Evolutionary conservation across 2,329 filamentous ascomycete genomes (phyloP), one percentile per base, ranked within the genome.

Genomic region (Podosphaera aphanis): DNA sequence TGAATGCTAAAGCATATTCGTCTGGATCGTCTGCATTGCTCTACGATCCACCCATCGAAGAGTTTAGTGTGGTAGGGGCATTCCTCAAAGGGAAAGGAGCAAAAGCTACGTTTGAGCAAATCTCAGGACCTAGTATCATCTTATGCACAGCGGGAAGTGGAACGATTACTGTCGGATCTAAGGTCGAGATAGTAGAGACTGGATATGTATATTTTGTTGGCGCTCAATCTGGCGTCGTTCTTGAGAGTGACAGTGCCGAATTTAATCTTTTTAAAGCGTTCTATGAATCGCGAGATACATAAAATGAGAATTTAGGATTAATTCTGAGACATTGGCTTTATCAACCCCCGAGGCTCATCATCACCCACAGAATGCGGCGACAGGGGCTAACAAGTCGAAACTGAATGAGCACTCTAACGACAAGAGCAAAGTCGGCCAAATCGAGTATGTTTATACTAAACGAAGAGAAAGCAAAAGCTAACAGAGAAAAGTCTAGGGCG

Each of bases 1-100:
- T 94, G 46, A 92, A 93, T 61, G 73, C 75, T n/a, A 63, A 69
- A 0, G 85, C 79, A 5, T 94, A 93, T 64, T 81, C 74, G 50
- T 84, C 80, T 5, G 74, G 69, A 43, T 88, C 83, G 2, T 68
- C 74, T 5, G 73, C 75, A 2, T 66, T 73, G 8, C 71, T 95
- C 15, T 98, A 98, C 62, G 83, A 98, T 58, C 90, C 90, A 0
- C 90, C 90, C 0, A 98, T 98, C 51, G 83, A 93, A 45, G 90
- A 98, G 60, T 98, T 98, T 62, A 80, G 77, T 52, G 88, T 98
- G 15, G 74, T 94, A 41, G 78, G 83, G 56, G 80, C 82, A 0
- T 73, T 80, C 10, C 66, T 98, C 31, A 79, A 78, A 52, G 69
- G 67, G 16, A 62, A 68, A 0, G 80, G 77, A 2, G 74, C 83